These are phyloP conservation scores for Lotus japonicus DNA, from an alignment of 306 rosid genomes.

Conservation along the genomic window DNA sequence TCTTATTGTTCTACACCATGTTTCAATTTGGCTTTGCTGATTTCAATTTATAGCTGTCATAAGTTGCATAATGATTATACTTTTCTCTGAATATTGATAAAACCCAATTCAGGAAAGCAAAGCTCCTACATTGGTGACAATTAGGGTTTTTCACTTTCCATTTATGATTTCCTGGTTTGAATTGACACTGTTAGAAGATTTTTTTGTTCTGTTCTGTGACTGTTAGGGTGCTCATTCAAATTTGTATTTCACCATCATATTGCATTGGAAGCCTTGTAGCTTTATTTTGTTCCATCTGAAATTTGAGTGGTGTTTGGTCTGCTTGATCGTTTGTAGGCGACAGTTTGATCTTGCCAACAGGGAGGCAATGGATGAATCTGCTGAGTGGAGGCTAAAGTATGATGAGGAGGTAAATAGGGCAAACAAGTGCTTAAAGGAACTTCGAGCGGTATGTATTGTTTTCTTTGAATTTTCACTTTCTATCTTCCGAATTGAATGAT, in stretches of 20 bases:
- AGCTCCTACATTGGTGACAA: not conserved
- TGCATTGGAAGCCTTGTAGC: not conserved
- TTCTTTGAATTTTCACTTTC: not conserved
- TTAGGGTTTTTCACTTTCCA: not conserved
- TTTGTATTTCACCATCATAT: not conserved
- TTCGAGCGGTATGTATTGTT: conserved; percentile 43
- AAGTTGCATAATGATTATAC: not conserved
- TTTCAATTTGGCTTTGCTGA: too few species aligned
- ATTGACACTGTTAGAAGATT: not conserved
- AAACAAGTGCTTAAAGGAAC: conserved; percentile 46
- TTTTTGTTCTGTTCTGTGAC: not conserved
- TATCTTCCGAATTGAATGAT: not conserved
- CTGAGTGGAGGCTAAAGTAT: conserved; percentile 84
- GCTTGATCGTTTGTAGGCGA: conserved; percentile 31
- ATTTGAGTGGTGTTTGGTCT: not conserved
- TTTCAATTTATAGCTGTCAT: not conserved
- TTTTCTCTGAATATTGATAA: not conserved
- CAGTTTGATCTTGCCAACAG: conserved; percentile 73
- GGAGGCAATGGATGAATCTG: conserved; percentile 93
- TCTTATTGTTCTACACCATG: not conserved
- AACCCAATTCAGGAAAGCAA: not conserved
- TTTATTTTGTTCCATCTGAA: not conserved
- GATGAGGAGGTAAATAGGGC: conserved; percentile 53
- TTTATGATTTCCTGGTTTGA: not conserved
- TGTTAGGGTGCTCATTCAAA: not conserved